Evolutionary conservation across 2,329 filamentous ascomycete genomes (phyloP).

Genomic region (Colletotrichum caudatum): DNA sequence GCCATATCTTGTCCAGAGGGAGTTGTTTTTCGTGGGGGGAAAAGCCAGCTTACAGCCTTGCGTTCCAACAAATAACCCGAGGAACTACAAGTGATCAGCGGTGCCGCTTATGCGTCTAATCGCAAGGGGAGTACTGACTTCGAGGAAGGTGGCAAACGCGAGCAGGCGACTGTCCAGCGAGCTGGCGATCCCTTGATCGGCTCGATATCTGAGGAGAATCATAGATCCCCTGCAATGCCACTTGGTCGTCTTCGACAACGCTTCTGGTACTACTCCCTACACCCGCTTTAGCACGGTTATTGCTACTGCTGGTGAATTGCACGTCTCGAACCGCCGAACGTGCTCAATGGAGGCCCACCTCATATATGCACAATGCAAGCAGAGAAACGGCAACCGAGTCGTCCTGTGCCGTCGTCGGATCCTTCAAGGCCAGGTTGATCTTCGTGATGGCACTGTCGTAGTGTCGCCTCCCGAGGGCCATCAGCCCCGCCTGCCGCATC

Average conservation of each 20-base stretch:
- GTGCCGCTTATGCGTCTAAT: too few species aligned
- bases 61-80: conserved; percentile 18
- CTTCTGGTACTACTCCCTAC: conserved; percentile 19
- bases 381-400: conserved; percentile 28
- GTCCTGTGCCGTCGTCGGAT: neutral
- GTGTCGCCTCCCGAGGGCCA: conserved; percentile 16
- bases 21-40: neutral
- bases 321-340: too few species aligned
- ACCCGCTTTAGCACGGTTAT: neutral
- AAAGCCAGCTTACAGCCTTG: conserved; percentile 3
- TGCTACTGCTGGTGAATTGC: neutral
- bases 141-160: conserved; percentile 19
- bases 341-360: conserved; percentile 6
- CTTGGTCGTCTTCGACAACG: neutral
- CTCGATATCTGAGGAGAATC: conserved; percentile 30
- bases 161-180: conserved; percentile 22
- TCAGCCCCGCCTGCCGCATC: conserved; percentile 26
- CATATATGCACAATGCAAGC: conserved; percentile 27
- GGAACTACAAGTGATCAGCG: neutral
- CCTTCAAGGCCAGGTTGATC: conserved; percentile 9
- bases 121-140: neutral
- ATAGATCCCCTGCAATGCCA: conserved; percentile 30
- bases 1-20: conserved; percentile 5
- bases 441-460: conserved; percentile 26
- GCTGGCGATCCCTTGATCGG: conserved; percentile 25